These are phyloP conservation scores for Arthrobotrys iridis DNA, from an alignment of 2,329 filamentous ascomycete genomes.

Conservation along the genomic window DNA sequence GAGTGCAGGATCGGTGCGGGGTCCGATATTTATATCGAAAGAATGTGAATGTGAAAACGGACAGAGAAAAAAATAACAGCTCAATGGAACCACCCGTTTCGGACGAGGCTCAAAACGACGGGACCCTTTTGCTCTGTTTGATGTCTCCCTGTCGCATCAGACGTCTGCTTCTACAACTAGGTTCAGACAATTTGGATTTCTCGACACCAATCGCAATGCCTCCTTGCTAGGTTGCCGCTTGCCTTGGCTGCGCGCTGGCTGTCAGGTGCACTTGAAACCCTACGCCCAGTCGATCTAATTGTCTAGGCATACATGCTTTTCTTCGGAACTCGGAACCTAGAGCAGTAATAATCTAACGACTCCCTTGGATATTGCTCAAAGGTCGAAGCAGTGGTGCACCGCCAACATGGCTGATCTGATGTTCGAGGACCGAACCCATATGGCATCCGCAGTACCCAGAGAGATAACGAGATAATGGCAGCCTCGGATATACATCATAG, in stretches of 20 bases:
- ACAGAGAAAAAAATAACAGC: neutral
- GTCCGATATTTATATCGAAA: constrained; percentile 48
- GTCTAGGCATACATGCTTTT: constrained; percentile 14
- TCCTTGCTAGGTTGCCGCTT: constrained; percentile 16
- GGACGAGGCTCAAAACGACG: constrained; percentile 34
- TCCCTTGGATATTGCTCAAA: neutral
- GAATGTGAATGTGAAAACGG: neutral
- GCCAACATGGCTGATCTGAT: neutral
- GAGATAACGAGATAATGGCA: constrained; percentile 32
- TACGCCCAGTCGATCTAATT: constrained; percentile 7
- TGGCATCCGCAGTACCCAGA: neutral
- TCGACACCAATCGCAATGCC: constrained; percentile 37
- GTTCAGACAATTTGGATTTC: constrained; percentile 46
- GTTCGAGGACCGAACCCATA: neutral
- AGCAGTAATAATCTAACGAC: neutral
- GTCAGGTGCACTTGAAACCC: constrained; percentile 45
- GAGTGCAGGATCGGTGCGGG: constrained; percentile 20
- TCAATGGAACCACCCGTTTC: constrained; percentile 4
- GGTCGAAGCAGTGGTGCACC: neutral
- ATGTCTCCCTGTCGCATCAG: constrained; percentile 6
- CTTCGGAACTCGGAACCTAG: constrained; percentile 37
- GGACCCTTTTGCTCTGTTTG: neutral
- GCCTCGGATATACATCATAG: constrained; percentile 23
- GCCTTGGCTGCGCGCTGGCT: constrained; percentile 34
- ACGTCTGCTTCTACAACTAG: constrained; percentile 9